A percentile compares a stretch with the other conserved stretches of the same genome.
These are phyloP conservation scores for Exophiala dermatitidis DNA, from an alignment of 2,329 filamentous ascomycete genomes.

Conservation along the genomic window DNA sequence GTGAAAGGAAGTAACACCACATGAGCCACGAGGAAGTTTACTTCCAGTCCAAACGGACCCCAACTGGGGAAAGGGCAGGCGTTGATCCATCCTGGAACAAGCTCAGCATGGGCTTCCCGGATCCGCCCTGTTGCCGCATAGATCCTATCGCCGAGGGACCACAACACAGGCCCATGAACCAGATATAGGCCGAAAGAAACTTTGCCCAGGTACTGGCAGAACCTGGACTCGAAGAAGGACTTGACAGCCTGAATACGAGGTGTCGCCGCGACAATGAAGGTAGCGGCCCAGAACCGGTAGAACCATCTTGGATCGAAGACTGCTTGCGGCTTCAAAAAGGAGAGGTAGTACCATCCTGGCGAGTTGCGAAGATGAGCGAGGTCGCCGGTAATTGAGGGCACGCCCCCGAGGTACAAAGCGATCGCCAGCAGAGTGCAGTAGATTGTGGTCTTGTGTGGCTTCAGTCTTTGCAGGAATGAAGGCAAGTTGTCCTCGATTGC, in stretches of 20 bases:
- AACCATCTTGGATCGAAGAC: conserved; percentile 63
- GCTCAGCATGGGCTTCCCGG: conserved; percentile 43
- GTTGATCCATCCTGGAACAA: conserved; percentile 52
- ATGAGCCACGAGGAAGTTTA: conserved; percentile 54
- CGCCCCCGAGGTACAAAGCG: conserved; percentile 53
- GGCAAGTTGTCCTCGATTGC: conserved; percentile 48
- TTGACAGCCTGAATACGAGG: conserved; percentile 54
- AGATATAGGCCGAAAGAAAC: conserved; percentile 45
- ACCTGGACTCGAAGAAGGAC: conserved; percentile 36
- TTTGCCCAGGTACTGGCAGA: conserved; percentile 42
- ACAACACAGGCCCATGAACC: conserved; percentile 42
- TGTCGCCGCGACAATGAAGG: conserved; percentile 49
- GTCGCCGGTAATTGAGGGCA: conserved; percentile 49
- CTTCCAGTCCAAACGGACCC: conserved; percentile 57
- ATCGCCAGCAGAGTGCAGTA: conserved; percentile 48
- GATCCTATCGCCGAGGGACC: conserved; percentile 54
- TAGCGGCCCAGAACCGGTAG: conserved; percentile 56
- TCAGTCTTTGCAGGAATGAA: conserved; percentile 40
- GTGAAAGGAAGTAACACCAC: conserved; percentile 55
- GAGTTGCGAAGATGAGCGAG: conserved; percentile 19
- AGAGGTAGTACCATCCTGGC: conserved; percentile 22
- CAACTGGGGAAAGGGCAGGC: conserved; percentile 47
- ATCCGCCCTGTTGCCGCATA: conserved; percentile 56
- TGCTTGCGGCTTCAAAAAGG: conserved; percentile 53
- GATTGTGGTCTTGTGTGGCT: conserved; percentile 46